Conservation (phyloP, 2,329 filamentous ascomycete genomes). For the Stemphylium lycopersici region DNA sequence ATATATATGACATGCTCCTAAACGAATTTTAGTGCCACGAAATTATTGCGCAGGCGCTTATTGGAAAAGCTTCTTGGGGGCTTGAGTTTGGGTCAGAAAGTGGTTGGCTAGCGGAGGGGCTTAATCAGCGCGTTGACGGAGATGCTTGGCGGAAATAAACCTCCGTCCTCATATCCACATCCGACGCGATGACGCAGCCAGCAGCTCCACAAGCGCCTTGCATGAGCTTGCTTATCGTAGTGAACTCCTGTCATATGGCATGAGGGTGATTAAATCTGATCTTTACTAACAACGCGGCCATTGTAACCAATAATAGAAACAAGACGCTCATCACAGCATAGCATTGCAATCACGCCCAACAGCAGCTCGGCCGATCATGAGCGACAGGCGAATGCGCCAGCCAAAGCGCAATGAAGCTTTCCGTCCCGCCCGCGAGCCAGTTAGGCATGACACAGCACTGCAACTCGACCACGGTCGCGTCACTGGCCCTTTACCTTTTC, state of each 20-base stretch:
- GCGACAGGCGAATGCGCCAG: background rate
- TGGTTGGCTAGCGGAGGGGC: background rate
- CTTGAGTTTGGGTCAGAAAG: too few species aligned
- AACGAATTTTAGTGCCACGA: too few species aligned
- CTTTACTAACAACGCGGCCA: background rate
- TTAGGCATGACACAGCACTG: constrained; percentile 27
- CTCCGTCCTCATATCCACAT: background rate
- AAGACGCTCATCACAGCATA: background rate
- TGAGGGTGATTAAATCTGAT: background rate
- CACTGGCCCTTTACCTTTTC: constrained; percentile 53
- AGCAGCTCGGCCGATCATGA: background rate
- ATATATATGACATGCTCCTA: too few species aligned
- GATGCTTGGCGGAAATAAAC: background rate
- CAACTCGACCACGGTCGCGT: constrained; percentile 30
- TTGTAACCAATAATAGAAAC: background rate
- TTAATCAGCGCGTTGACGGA: constrained; percentile 3
- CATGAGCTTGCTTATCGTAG: background rate
- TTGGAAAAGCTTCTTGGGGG: too few species aligned
- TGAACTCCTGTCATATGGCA: background rate
- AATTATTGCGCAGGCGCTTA: too few species aligned
- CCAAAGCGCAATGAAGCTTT: constrained; percentile 38
- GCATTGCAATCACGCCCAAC: background rate
- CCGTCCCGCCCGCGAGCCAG: constrained; percentile 31
- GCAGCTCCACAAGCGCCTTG: background rate
- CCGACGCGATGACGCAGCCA: constrained; percentile 3